These are phyloP conservation scores for Ceratocystis colombiana DNA, from an alignment of 2,329 filamentous ascomycete genomes.

Conservation along the genomic window DNA sequence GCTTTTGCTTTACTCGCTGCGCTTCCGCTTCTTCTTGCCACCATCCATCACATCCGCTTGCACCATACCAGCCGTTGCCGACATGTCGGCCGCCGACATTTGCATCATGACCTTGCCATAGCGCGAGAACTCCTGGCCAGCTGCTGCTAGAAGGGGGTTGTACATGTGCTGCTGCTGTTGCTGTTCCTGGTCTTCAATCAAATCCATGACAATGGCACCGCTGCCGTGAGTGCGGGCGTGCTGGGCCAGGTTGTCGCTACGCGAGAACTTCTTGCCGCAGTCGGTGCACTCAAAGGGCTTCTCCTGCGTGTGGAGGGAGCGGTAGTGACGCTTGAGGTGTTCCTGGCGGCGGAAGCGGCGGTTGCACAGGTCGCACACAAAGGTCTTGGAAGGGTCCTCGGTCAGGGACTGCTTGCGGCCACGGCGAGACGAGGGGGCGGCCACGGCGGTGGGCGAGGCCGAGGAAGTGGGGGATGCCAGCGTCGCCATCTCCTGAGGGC, in stretches of 20 bases:
- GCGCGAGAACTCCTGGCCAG: conserved; percentile 51
- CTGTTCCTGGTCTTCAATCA: conserved; percentile 61
- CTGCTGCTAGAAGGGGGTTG: conserved; percentile 35
- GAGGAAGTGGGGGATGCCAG: conserved; percentile 34
- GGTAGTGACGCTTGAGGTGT: conserved; percentile 96
- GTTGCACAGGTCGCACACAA: conserved; percentile 91
- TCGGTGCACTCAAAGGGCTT: conserved; percentile 97
- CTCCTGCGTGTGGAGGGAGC: conserved; percentile 94
- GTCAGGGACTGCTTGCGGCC: conserved; percentile 97
- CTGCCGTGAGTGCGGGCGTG: conserved; percentile 89
- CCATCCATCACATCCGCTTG: conserved; percentile 40
- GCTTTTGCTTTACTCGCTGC: conserved; percentile 44
- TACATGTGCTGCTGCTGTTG: conserved; percentile 31
- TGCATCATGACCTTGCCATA: conserved; percentile 75
- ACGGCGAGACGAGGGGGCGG: conserved; percentile 67
- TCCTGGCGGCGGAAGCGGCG: conserved; percentile 96
- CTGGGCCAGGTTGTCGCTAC: conserved; percentile 93
- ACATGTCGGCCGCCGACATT: conserved; percentile 59
- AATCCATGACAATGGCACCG: conserved; percentile 81
- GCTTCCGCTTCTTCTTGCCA: conserved; percentile 57
- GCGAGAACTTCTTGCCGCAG: conserved; percentile 98
- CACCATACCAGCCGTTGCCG: conserved; percentile 43
- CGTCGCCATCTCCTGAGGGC: conserved; percentile 32
- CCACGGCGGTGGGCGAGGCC: conserved; percentile 34
- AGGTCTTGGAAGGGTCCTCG: conserved; percentile 96